Evolutionary conservation across 2,329 filamentous ascomycete species (phyloP).

Genomic region (Coleophoma eucalyptorum): DNA sequence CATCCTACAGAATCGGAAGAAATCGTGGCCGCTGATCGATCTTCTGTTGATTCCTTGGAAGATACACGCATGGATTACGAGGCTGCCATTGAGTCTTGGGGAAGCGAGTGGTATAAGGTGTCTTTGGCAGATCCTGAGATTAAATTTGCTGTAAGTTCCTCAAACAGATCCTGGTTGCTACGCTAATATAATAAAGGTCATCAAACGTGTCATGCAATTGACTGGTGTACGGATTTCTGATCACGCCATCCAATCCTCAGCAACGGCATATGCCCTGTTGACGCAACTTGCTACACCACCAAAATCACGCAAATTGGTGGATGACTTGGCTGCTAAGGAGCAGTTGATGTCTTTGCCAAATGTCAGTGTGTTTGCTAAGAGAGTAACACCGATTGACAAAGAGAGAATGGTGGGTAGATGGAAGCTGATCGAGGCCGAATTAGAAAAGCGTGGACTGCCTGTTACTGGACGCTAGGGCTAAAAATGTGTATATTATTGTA

Average conservation of each 20-base stretch:
- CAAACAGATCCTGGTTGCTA: background rate
- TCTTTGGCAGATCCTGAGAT: conserved; percentile 52
- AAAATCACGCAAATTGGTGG: conserved; percentile 58
- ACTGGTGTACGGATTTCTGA: conserved; percentile 77
- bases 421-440: conserved; percentile 74
- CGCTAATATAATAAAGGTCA: conserved; percentile 49
- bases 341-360: conserved; percentile 58
- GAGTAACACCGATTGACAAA: conserved; percentile 67
- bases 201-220: conserved; percentile 77
- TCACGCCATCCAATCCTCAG: conserved; percentile 53
- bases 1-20: conserved; percentile 23
- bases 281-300: conserved; percentile 47
- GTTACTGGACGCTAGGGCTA: conserved; percentile 37
- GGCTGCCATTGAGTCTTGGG: conserved; percentile 38
- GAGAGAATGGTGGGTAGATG: conserved; percentile 70
- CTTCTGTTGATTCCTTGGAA: conserved; percentile 6
- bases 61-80: conserved; percentile 10
- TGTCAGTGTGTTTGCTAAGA: conserved; percentile 61
- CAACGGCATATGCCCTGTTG: conserved; percentile 51
- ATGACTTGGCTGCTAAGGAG: conserved; percentile 46
- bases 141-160: conserved; percentile 68
- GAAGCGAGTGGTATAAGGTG: conserved; percentile 53
- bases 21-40: conserved; percentile 21
- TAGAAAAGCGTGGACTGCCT: conserved; percentile 58
- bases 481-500: conserved; percentile 1